phyloP scores from a whole-genome alignment of 2,329 filamentous ascomycete species.

The Beauveria varroae region DNA sequence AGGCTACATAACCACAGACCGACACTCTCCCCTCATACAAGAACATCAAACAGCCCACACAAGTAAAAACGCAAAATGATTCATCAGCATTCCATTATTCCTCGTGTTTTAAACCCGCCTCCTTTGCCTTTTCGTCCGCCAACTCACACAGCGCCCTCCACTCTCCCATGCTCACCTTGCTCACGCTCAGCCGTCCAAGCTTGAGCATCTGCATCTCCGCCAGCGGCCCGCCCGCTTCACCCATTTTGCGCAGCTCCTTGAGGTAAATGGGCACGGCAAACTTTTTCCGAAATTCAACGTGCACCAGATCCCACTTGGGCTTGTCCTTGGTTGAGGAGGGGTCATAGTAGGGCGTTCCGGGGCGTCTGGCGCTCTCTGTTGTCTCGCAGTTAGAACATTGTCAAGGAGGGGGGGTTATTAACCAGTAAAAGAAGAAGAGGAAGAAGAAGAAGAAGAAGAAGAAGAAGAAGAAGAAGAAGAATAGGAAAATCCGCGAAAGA shows the following conservation, averaged over 20 bases:
- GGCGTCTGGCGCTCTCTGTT: slow-evolving; percentile 26
- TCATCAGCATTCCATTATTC: background rate
- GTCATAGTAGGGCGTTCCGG: slow-evolving; percentile 68
- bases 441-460: too few species aligned
- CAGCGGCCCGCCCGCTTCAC: slow-evolving; percentile 47
- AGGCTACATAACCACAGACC: too few species aligned
- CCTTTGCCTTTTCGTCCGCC: slow-evolving; percentile 35
- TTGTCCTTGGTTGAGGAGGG: slow-evolving; percentile 53
- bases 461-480: too few species aligned
- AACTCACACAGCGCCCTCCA: slow-evolving; percentile 56
- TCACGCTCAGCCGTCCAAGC: slow-evolving; percentile 76
- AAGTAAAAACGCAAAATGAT: background rate
- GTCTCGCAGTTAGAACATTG: background rate
- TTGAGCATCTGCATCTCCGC: slow-evolving; percentile 77
- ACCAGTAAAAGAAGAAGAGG: too few species aligned
- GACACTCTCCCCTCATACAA: background rate
- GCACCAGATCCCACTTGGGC: slow-evolving; percentile 74
- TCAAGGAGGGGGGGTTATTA: background rate
- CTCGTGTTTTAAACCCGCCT: slow-evolving; percentile 31
- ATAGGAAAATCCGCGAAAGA: background rate
- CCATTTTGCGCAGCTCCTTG: slow-evolving; percentile 61
- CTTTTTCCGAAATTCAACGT: slow-evolving; percentile 81
- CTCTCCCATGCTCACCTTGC: slow-evolving; percentile 54
- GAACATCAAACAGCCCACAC: background rate
- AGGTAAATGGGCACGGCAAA: slow-evolving; percentile 65